These are phyloP conservation scores for Termitomyces sp. DNA, from an alignment of 768 basidiomycete genomes.

Conservation along the genomic window DNA sequence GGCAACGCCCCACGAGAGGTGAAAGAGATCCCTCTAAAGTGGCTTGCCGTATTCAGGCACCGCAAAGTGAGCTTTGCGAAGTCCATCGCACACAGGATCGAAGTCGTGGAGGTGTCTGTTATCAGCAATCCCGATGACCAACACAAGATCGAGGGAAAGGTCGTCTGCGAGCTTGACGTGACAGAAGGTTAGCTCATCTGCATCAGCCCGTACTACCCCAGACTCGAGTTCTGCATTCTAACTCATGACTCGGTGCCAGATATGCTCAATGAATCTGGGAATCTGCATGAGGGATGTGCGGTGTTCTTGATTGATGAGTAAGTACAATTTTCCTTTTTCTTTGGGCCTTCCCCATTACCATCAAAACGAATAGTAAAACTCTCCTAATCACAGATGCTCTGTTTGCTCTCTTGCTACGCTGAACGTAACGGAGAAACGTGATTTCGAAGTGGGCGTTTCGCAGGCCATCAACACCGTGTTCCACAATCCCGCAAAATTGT, in stretches of 20 bases:
- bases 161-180: constrained; percentile 37
- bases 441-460: constrained; percentile 30
- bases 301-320: constrained; percentile 44
- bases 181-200: constrained; percentile 29
- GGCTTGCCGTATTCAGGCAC: constrained; percentile 27
- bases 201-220: too few species aligned
- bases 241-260: constrained; percentile 23
- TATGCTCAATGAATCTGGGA: constrained; percentile 33
- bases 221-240: background rate
- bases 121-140: constrained; percentile 29
- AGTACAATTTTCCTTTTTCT: constrained; percentile 4
- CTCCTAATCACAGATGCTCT: constrained; percentile 27
- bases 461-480: constrained; percentile 40
- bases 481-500: constrained; percentile 35
- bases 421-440: constrained; percentile 24
- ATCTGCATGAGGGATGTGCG: constrained; percentile 35
- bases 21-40: constrained; percentile 32
- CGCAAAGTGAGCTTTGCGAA: constrained; percentile 25
- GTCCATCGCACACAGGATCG: constrained; percentile 20
- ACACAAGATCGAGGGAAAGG: constrained; percentile 26
- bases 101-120: constrained; percentile 36
- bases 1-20: constrained; percentile 31
- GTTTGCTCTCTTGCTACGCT: constrained; percentile 30
- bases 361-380: background rate
- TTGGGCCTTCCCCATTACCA: too few species aligned